Base-by-base conservation (phyloP, 2,329 filamentous ascomycete genomes). In the Bipolaris victoriae region DNA sequence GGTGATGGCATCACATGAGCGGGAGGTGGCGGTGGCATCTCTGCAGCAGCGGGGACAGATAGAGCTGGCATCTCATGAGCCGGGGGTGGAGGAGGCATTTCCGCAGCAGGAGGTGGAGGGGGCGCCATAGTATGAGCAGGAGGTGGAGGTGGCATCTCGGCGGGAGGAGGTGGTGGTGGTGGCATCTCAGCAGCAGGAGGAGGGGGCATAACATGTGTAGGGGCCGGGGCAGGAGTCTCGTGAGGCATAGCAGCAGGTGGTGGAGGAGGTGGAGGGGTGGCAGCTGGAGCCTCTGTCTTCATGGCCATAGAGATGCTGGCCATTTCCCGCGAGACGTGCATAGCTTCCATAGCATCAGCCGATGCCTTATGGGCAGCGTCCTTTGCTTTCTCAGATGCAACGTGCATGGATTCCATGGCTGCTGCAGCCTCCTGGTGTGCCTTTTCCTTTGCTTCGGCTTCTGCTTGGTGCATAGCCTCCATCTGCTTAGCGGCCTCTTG, bases 381-480 rank as follows among this genome's bases (percentile, higher is more conserved):
- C 43, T 67, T 56, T 3, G 59, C 59, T 33, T 68, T 65, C 11
- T 41, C 18, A 41, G 39, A 22, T 7, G 64, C 64, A 4, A 58
- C 40, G 43, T 66, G 63, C 33, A 55, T 50, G 3, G 46, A 51
- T 49, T 66, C 63, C 59, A 62, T 62, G 29, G 62, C 61, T 0
- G 49, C 53, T 7, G 60, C 63, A 10, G 63, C 60, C 18, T 64
- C 58, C 41, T 65, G 63, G 10, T 63, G 58, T 15, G 60, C 64
- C 35, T 66, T 61, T 1, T 60, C 60, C 24, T 63, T 54, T 6
- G 62, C 66, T 33, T 67, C 58, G 1, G 65, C 63, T 44, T 67
- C 61, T 5, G 65, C 65, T 20, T 56, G 47, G 49, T 69, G 67
- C 52, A 62, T 55, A 9, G 55, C 61, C 37, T 66, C 65, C 64